Evolutionary conservation across 1,284 basidiomycete genomes (phyloP).

Genomic region (Melampsora larici-populina): DNA sequence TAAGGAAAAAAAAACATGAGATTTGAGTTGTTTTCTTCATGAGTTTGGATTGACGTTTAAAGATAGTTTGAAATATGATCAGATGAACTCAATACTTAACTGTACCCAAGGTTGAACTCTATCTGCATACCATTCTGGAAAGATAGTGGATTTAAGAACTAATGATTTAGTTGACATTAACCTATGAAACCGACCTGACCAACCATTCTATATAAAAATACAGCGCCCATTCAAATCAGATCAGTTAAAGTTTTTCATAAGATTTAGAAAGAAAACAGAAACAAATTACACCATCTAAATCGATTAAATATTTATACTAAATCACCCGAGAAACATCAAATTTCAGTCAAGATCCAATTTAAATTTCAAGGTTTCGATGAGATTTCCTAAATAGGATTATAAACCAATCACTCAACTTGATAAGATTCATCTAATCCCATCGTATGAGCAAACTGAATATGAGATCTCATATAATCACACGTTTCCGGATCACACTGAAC

Average conservation of each 20-base stretch:
- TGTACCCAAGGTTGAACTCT: conserved; percentile 51
- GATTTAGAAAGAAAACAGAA: background rate
- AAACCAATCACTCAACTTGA: too few species aligned
- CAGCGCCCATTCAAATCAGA: too few species aligned
- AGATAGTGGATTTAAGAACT: conserved; percentile 50
- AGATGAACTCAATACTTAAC: conserved; percentile 46
- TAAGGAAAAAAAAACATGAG: background rate
- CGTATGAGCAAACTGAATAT: conserved; percentile 49
- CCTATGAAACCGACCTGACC: conserved; percentile 50
- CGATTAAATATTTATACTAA: conserved; percentile 51
- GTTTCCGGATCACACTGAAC: conserved; percentile 51
- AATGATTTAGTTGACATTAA: conserved; percentile 50
- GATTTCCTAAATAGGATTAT: too few species aligned
- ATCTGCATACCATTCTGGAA: conserved; percentile 50
- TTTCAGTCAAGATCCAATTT: background rate
- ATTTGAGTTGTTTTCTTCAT: background rate
- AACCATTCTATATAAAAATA: conserved; percentile 21
- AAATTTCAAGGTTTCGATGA: conserved; percentile 25
- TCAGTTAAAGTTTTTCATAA: too few species aligned
- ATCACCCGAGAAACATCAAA: too few species aligned
- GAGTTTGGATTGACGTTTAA: too few species aligned
- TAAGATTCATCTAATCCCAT: conserved; percentile 49
- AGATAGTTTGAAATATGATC: too few species aligned
- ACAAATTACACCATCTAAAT: conserved; percentile 51
- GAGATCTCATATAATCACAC: conserved; percentile 48